Conservation (phyloP, 257 asterid genomes). For the Henckelia pumila region DNA sequence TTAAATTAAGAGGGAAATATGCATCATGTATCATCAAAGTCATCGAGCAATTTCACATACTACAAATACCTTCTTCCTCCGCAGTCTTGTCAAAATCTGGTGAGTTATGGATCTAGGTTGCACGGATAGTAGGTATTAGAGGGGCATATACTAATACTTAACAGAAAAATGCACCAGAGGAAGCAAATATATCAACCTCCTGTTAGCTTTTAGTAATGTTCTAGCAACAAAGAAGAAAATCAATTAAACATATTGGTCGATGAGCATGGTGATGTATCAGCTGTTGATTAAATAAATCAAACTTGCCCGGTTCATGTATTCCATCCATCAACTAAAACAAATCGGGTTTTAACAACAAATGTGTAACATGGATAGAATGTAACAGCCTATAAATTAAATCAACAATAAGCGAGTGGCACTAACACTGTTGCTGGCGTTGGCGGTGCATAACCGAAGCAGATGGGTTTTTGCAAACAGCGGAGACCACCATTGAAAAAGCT, state of each 20-base stretch:
- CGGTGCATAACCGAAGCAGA: neutral
- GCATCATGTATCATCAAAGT: constrained; percentile 12
- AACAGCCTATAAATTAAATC: no score
- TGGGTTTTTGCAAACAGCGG: neutral
- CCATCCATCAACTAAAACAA: no score
- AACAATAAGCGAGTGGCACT: no score
- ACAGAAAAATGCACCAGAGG: constrained; percentile 11
- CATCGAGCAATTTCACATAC: constrained; percentile 11
- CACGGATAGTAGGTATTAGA: constrained; percentile 21
- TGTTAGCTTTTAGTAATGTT: no score
- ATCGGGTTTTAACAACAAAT: no score
- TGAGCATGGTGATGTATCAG: no score
- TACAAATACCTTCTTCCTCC: constrained; percentile 37
- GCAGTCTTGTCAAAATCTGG: constrained; percentile 32
- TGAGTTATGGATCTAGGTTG: constrained; percentile 35
- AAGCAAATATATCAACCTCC: constrained; percentile 1
- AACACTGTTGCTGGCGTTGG: neutral
- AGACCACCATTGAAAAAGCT: neutral
- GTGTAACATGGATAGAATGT: no score
- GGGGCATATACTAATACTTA: neutral
- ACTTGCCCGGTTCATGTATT: no score
- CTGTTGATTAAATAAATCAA: no score
- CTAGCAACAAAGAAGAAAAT: neutral
- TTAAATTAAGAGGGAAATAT: constrained; percentile 1
- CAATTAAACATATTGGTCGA: no score